Conservation (phyloP, 2,329 filamentous ascomycete genomes). For the Fusarium sacchari region DNA sequence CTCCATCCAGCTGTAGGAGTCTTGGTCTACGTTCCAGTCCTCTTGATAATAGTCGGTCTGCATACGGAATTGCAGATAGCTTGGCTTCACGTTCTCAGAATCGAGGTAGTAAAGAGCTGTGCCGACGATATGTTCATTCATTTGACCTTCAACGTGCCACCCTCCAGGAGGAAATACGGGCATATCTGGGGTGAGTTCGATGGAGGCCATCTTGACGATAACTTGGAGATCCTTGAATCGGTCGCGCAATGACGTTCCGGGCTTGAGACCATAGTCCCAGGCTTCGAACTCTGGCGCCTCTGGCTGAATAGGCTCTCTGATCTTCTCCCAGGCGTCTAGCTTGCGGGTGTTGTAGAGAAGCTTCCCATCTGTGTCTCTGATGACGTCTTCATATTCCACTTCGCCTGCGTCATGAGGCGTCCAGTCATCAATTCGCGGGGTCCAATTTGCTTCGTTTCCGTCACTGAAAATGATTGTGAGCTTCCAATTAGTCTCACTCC, state of each 20-base stretch:
- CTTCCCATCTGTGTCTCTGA: neutral
- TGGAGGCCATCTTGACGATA: conserved; percentile 66
- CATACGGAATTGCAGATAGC: conserved; percentile 35
- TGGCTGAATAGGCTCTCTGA: conserved; percentile 25
- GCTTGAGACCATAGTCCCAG: conserved; percentile 46
- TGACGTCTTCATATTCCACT: neutral
- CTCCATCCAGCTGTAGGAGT: conserved; percentile 11
- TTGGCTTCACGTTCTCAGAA: conserved; percentile 35
- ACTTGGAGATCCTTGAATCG: conserved; percentile 55
- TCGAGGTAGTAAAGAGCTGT: conserved; percentile 44
- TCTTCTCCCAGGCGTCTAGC: conserved; percentile 3
- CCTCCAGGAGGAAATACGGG: conserved; percentile 39
- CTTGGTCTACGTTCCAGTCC: neutral
- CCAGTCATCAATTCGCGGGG: neutral
- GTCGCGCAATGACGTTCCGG: neutral
- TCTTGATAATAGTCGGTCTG: neutral
- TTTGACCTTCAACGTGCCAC: conserved; percentile 42
- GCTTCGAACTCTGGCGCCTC: conserved; percentile 45
- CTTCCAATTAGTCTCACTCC: fast-evolving
- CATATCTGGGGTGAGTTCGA: conserved; percentile 12
- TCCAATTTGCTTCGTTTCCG: conserved; percentile 20
- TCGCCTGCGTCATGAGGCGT: neutral
- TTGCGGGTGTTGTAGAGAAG: neutral
- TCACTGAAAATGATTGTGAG: conserved; percentile 13
- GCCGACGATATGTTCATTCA: conserved; percentile 44